Percentiles rank a stretch among this genome's conserved stretches.
Conservation (phyloP, 305 asterid genomes). For the Fraxinus latifolia region DNA sequence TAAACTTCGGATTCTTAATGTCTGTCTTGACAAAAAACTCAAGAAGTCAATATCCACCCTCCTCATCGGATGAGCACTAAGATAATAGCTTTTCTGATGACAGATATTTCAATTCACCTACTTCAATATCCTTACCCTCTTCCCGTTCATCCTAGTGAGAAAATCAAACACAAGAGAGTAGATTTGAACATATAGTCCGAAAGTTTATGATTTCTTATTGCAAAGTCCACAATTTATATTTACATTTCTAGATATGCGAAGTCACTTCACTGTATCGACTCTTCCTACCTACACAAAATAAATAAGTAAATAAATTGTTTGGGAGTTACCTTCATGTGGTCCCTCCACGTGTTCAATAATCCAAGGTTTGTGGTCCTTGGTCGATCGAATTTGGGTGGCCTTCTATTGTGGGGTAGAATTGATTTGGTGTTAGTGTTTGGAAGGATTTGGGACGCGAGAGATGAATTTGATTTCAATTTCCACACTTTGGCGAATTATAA, state of each 20-base stretch:
- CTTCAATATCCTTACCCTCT: not conserved
- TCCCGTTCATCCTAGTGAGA: slow-evolving; percentile 13
- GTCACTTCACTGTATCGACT: too few relatives aligned
- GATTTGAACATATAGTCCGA: not conserved
- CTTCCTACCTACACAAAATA: too few relatives aligned
- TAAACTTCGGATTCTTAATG: not conserved
- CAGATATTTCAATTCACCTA: not conserved
- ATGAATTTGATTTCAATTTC: too few relatives aligned
- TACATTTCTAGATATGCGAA: too few relatives aligned
- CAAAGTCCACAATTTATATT: too few relatives aligned
- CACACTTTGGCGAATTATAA: too few relatives aligned
- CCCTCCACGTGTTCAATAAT: not conserved
- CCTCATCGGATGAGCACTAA: not conserved
- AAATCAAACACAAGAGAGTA: slow-evolving; percentile 55
- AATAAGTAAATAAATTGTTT: not conserved
- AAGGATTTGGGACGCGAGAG: too few relatives aligned
- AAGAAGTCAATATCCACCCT: not conserved
- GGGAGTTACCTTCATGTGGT: not conserved
- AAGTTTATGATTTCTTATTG: too few relatives aligned
- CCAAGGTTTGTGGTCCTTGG: not conserved
- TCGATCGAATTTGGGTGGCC: too few relatives aligned
- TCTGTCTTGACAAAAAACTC: not conserved
- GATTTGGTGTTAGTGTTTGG: too few relatives aligned
- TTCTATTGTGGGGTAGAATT: too few relatives aligned
- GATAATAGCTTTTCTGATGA: not conserved